phyloP scores from a whole-genome alignment of 768 basidiomycete genomes.

The Lactarius quietus region DNA sequence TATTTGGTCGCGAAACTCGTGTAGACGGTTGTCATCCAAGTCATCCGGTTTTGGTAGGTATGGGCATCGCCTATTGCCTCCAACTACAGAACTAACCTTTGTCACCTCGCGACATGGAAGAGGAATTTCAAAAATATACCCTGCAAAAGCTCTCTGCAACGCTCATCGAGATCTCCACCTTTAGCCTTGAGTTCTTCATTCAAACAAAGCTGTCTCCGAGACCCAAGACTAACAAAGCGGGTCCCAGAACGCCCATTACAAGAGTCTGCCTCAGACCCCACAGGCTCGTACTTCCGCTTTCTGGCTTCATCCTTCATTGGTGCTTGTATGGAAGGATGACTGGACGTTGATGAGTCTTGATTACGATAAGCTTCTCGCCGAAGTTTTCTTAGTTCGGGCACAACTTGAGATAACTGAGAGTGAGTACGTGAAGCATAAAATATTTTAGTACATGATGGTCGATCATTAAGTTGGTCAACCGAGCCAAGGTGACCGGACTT shows the following conservation, averaged over 20 bases:
- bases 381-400: constrained; percentile 80
- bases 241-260: constrained; percentile 31
- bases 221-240: constrained; percentile 82
- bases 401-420: constrained; percentile 88
- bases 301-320: neutral
- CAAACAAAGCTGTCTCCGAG: constrained; percentile 89
- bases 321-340: neutral
- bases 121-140: constrained; percentile 39
- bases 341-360: neutral
- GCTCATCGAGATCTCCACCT: constrained; percentile 76
- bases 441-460: constrained; percentile 72
- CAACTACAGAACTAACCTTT: constrained; percentile 37
- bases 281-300: constrained; percentile 11
- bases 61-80: constrained; percentile 66
- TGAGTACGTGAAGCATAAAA: constrained; percentile 96
- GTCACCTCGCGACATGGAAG: neutral
- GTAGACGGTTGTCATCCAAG: constrained; percentile 59
- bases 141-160: constrained; percentile 74
- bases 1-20: constrained; percentile 85
- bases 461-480: constrained; percentile 38
- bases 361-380: constrained; percentile 36
- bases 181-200: constrained; percentile 70
- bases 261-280: constrained; percentile 24
- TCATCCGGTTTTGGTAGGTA: constrained; percentile 62
- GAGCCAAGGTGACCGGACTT: neutral